Evolutionary conservation across 1,284 basidiomycete species (phyloP).

Genomic region (Trichosporon sp.): DNA sequence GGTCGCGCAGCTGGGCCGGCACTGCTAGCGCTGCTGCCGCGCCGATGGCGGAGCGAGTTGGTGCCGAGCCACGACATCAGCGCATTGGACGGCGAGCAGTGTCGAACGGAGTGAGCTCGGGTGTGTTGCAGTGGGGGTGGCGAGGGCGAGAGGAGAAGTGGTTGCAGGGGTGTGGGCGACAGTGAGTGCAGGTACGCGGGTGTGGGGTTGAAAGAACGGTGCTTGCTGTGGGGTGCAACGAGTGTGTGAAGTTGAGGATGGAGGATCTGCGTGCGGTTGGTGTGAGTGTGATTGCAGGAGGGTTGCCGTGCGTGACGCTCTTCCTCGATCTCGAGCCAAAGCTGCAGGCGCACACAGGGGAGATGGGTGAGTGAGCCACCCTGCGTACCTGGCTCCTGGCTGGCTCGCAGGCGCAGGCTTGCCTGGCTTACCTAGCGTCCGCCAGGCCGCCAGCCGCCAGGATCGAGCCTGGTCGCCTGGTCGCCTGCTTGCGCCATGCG

Average conservation of each 20-base stretch:
- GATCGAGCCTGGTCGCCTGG: too few relatives aligned
- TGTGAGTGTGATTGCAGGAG: constrained; percentile 1
- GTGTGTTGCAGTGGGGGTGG: background rate
- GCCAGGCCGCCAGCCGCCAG: background rate
- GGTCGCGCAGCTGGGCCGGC: constrained; percentile 2
- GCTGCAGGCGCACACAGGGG: background rate
- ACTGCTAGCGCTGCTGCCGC: background rate
- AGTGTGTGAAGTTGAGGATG: background rate
- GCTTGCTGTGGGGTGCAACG: background rate
- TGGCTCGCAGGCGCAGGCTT: too few relatives aligned
- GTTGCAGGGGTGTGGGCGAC: background rate
- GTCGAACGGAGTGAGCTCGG: background rate
- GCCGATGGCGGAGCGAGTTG: constrained; percentile 15
- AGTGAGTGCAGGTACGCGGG: background rate
- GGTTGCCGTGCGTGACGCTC: background rate
- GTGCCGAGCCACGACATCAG: constrained; percentile 25
- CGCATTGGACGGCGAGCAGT: constrained; percentile 1
- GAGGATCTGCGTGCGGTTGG: background rate
- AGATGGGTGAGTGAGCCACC: background rate
- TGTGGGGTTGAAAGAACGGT: background rate
- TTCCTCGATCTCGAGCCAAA: background rate
- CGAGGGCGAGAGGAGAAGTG: background rate
- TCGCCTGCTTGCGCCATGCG: too few relatives aligned
- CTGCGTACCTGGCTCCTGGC: background rate
- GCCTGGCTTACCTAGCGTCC: background rate